These are phyloP conservation scores for Elymus sibiricus DNA, from an alignment of 176 grass and related monocot genomes.

Conservation along the genomic window DNA sequence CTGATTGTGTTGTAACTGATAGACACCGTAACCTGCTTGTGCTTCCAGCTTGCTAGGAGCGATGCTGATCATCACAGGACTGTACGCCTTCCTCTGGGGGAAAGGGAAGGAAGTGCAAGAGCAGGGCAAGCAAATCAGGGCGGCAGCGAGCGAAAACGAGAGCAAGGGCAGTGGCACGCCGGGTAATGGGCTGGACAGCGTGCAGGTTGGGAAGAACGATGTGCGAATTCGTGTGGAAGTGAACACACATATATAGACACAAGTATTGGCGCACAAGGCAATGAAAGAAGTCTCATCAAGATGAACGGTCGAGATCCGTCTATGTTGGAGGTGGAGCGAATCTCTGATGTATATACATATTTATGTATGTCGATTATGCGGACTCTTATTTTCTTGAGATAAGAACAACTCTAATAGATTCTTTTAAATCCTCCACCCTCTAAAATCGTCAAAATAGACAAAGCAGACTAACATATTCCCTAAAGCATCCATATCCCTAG, in stretches of 20 bases:
- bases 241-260: not conserved
- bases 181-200: not conserved
- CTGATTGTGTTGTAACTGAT: not conserved
- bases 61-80: conserved; percentile 28
- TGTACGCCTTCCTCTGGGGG: conserved; percentile 54
- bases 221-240: conserved; percentile 7
- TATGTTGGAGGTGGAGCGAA: not conserved
- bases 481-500: too few relatives aligned
- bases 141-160: not conserved
- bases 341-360: not conserved
- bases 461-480: not conserved
- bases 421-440: not conserved
- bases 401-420: not conserved
- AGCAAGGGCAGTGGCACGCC: not conserved
- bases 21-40: not conserved
- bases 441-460: not conserved
- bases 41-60: conserved; percentile 31
- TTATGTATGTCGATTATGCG: not conserved
- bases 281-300: not conserved
- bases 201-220: not conserved
- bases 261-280: not conserved
- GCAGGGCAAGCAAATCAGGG: not conserved
- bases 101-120: conserved; percentile 30
- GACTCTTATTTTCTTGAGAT: not conserved
- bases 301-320: not conserved